A percentile compares a stretch with the other conserved stretches of the same genome.
Conservation (phyloP, 768 basidiomycete genomes). For the Suillus americanus region DNA sequence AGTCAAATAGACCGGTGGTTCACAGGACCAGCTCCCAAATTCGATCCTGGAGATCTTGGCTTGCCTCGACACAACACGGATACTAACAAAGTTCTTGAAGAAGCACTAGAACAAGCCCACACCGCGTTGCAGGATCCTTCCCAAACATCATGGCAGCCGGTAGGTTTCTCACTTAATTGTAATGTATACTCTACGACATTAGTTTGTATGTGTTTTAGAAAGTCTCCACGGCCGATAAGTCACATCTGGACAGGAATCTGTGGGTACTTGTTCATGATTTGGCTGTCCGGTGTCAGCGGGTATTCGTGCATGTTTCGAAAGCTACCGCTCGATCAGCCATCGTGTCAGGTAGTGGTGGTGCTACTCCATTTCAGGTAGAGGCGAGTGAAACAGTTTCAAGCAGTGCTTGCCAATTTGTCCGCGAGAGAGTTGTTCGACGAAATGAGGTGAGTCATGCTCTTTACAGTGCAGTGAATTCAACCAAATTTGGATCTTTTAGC, state of each 20-base stretch:
- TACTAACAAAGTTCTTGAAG: conserved; percentile 26
- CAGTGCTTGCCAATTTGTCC: conserved; percentile 38
- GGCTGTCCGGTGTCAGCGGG: conserved; percentile 54
- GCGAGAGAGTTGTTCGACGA: conserved; percentile 53
- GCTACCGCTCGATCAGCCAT: conserved; percentile 64
- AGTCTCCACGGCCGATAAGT: conserved; percentile 48
- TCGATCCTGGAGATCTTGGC: conserved; percentile 32
- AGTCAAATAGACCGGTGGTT: conserved; percentile 84
- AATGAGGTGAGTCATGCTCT: conserved; percentile 47
- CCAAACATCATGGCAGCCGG: conserved; percentile 51
- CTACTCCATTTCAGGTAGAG: conserved; percentile 29
- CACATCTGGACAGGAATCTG: conserved; percentile 66
- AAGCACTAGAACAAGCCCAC: conserved; percentile 48
- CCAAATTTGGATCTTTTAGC: conserved; percentile 35
- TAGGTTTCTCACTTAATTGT: conserved; percentile 38
- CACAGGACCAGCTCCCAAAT: conserved; percentile 48
- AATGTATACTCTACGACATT: conserved; percentile 22
- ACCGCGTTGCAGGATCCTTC: conserved; percentile 46
- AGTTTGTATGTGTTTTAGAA: conserved; percentile 41
- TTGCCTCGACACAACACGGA: conserved; percentile 21
- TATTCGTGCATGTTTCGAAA: conserved; percentile 62
- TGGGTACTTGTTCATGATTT: conserved; percentile 63
- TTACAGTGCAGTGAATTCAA: conserved; percentile 24
- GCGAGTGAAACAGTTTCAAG: conserved; percentile 32
- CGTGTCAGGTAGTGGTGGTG: conserved; percentile 33